These are phyloP conservation scores for Lactarius vividus DNA, from an alignment of 768 basidiomycete genomes.

Conservation along the genomic window DNA sequence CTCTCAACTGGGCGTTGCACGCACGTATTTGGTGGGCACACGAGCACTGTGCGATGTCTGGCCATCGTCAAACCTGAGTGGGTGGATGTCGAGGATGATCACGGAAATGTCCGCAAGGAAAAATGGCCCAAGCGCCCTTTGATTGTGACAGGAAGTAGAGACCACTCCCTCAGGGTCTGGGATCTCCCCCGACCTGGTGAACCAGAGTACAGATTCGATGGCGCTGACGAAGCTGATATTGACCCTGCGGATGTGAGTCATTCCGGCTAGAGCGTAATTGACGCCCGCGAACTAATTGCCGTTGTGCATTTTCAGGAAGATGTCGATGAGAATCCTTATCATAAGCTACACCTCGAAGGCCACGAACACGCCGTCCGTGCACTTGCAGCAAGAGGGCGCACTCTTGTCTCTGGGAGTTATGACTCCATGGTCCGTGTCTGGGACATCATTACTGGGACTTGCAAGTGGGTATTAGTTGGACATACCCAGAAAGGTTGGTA, in stretches of 20 bases:
- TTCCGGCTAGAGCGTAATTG: background rate
- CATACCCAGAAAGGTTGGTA: constrained; percentile 87
- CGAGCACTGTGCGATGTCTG: constrained; percentile 92
- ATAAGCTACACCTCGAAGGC: constrained; percentile 78
- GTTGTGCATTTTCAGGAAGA: constrained; percentile 49
- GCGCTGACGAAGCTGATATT: constrained; percentile 56
- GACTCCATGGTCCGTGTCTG: constrained; percentile 94
- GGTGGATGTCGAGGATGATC: constrained; percentile 68
- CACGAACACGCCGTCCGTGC: constrained; percentile 92
- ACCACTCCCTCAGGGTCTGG: constrained; percentile 67
- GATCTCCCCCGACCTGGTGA: constrained; percentile 65
- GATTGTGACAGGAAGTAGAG: constrained; percentile 72
- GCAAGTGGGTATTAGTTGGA: constrained; percentile 77
- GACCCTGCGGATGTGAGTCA: constrained; percentile 51
- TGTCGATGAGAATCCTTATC: constrained; percentile 80
- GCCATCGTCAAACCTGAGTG: constrained; percentile 94
- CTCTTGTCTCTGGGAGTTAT: constrained; percentile 93
- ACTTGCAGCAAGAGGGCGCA: constrained; percentile 85
- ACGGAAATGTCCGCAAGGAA: constrained; percentile 60
- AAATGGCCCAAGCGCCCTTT: constrained; percentile 69
- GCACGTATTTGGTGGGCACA: constrained; percentile 95
- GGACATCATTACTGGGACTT: constrained; percentile 84
- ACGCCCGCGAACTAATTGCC: background rate
- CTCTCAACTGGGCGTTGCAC: constrained; percentile 75
- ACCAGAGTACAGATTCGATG: constrained; percentile 68